Percentiles rank a stretch among this genome's conserved stretches.
Evolutionary conservation across 805 yeast genomes (phyloP).

Genomic region (Saccharomyces jurei): DNA sequence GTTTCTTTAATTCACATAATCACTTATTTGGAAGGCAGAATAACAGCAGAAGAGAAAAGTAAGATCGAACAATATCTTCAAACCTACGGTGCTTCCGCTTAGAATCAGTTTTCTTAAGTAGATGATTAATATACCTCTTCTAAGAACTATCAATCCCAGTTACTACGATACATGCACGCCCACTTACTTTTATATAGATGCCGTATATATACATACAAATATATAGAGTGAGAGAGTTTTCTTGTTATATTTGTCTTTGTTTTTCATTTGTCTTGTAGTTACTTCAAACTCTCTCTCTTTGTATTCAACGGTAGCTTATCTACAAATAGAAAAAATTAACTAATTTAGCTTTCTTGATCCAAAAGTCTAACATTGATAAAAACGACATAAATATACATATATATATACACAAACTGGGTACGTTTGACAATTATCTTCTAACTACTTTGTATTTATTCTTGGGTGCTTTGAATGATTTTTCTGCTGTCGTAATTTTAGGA

Average conservation of each 20-base stretch:
- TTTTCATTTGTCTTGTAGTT: background rate
- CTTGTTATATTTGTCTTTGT: background rate
- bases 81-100: constrained; percentile 29
- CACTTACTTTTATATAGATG: background rate
- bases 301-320: background rate
- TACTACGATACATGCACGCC: background rate
- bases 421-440: constrained; percentile 17
- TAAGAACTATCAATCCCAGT: background rate
- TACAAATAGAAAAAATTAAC: background rate
- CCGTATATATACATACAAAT: background rate
- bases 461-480: constrained; percentile 25
- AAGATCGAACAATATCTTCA: constrained; percentile 50
- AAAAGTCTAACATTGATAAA: background rate
- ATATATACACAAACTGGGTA: background rate
- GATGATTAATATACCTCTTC: background rate
- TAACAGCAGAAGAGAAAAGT: constrained; percentile 49
- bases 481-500: constrained; percentile 38
- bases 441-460: constrained; percentile 28
- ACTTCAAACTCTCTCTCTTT: background rate
- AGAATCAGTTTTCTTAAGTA: background rate
- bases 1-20: constrained; percentile 72
- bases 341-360: background rate
- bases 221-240: background rate
- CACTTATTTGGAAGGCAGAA: constrained; percentile 45
- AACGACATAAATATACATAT: background rate